Evolutionary conservation across 495 filamentous ascomycete species (phyloP), one percentile per base, ranked within the genome.

Genomic region (Barbatosphaeria neglecta): DNA sequence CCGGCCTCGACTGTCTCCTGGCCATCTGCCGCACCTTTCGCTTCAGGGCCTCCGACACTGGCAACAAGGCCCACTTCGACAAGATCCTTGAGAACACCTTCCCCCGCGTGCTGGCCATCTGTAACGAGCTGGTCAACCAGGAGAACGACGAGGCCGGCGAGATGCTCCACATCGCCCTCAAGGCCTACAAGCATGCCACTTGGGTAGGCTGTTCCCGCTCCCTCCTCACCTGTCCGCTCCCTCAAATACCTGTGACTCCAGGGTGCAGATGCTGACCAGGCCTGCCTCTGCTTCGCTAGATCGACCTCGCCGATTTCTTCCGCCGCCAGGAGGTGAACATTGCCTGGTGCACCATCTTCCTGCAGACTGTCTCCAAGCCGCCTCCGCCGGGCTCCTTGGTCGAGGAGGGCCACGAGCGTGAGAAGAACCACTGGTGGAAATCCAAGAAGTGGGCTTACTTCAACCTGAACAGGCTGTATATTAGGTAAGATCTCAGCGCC

Each of bases 381-480:
- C 80, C 85, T 43, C 92, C 92, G 0, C 74, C 81, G 35, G 80
- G 69, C 50, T 81, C 87, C 6, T 80, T 97, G 74, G 60, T 72
- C 43, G 90, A 95, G 37, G 87, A 94, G 38, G 68, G 83, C 37
- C 79, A 86, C 17, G 93, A 97, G 57, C 78, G 93, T 22, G 93
- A 95, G 61, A 74, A 78, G 45, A 89, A 95, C 60, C 87, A 95
- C 60, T 98, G 92, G 90, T 98, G 92, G 90, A 98, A 97, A 74
- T 85, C 88, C 44, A 98, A 97, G 83, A 98, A 97, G 65, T 97
- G 92, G 93, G 83, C 90, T 6, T 97, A 96, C 62, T 90, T 87
- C 53, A 97, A 96, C 66, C 70, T 98, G 46, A 98, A 98, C 64
- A 77, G 92, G 51, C 77, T 97, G 10, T 98, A 90, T 62, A 90